Evolutionary conservation across 1,139 yeast species (phyloP).

Genomic region (Candida smagusa): DNA sequence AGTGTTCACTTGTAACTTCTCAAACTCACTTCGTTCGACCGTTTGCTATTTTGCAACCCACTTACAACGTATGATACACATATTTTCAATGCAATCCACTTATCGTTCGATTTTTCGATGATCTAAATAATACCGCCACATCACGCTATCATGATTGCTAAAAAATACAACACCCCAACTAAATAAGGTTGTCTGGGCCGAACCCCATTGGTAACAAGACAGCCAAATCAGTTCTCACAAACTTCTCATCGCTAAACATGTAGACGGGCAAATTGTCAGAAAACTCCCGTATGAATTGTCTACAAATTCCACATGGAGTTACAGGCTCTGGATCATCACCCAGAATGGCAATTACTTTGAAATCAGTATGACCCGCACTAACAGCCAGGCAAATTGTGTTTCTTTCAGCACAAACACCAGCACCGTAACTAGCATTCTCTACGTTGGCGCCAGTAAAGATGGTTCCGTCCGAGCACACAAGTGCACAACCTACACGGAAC

Average conservation of each 20-base stretch:
- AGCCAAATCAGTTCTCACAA: conserved; percentile 44
- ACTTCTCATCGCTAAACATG: conserved; percentile 58
- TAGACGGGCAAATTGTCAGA: conserved; percentile 49
- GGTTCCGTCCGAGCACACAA: conserved; percentile 51
- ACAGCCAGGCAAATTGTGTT: conserved; percentile 71
- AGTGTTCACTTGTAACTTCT: too few species aligned
- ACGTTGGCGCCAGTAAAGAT: conserved; percentile 75
- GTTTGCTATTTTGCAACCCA: too few species aligned
- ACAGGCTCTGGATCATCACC: conserved; percentile 60
- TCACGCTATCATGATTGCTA: too few species aligned
- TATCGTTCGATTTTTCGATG: too few species aligned
- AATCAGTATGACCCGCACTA: conserved; percentile 42
- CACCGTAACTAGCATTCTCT: conserved; percentile 92
- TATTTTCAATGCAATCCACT: too few species aligned
- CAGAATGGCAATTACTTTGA: conserved; percentile 68
- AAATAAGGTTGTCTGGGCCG: conserved; percentile 68
- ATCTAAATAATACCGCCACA: too few species aligned
- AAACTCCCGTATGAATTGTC: conserved; percentile 85
- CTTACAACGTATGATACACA: too few species aligned
- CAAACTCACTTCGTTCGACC: too few species aligned
- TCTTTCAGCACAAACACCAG: conserved; percentile 87
- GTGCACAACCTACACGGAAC: conserved; percentile 82
- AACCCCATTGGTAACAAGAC: conserved; percentile 79
- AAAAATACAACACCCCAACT: too few species aligned
- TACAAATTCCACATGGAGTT: conserved; percentile 92